A percentile compares a stretch with the other conserved stretches of the same genome.
Conservation (phyloP, 805 yeast species). For the Kodamaea restingae region DNA sequence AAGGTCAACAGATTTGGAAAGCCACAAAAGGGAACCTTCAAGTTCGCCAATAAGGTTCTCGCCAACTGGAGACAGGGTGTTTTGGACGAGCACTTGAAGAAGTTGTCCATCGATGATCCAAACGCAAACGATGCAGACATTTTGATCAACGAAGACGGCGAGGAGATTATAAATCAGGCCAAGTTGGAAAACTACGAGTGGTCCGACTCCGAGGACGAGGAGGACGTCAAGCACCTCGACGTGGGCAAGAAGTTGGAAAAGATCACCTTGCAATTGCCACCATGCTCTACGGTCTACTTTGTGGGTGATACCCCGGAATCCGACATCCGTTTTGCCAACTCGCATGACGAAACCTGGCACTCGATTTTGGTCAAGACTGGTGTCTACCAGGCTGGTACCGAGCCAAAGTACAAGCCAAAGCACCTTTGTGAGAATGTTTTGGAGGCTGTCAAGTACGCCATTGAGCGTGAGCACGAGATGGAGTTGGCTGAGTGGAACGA, state of each 20-base stretch:
- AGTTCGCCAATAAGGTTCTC: conserved; percentile 75
- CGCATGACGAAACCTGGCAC: conserved; percentile 81
- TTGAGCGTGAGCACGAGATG: conserved; percentile 71
- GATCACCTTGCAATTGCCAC: conserved; percentile 60
- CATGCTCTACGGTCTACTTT: conserved; percentile 81
- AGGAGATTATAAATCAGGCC: conserved; percentile 41
- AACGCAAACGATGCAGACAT: conserved; percentile 40
- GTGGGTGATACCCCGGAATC: conserved; percentile 91
- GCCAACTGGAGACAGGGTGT: conserved; percentile 75
- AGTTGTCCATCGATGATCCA: conserved; percentile 41
- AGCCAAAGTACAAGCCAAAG: conserved; percentile 76
- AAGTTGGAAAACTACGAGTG: conserved; percentile 35
- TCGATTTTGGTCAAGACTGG: conserved; percentile 85
- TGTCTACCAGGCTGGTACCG: conserved; percentile 76
- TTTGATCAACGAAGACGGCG: conserved; percentile 41
- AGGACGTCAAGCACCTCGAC: conserved; percentile 9
- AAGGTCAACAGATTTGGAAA: conserved; percentile 83
- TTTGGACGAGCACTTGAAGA: conserved; percentile 67
- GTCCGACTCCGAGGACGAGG: conserved; percentile 24
- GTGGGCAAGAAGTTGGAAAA: conserved; percentile 21
- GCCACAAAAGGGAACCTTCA: conserved; percentile 84
- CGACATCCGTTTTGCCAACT: conserved; percentile 82
- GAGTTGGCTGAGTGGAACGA: conserved; percentile 75
- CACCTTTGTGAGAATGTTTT: conserved; percentile 68
- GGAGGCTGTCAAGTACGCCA: conserved; percentile 79